Conservation (phyloP, 1,139 yeast genomes). For the Yamadazyma conglobata region DNA sequence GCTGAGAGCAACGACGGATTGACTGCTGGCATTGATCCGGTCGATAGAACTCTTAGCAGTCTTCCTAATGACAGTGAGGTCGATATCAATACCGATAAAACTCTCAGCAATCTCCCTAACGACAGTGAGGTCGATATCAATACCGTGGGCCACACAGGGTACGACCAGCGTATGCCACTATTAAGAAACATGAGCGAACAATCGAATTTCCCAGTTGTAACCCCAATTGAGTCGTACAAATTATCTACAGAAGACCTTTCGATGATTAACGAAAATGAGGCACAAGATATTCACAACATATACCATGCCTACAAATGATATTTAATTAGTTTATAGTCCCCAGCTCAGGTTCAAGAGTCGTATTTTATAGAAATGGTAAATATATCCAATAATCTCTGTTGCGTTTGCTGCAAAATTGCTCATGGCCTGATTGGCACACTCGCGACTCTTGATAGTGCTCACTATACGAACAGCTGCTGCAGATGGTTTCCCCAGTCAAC, state of each 20-base stretch:
- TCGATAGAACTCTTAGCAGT: background rate
- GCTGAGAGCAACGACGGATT: too few species aligned
- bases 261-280: constrained; percentile 15
- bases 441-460: too few species aligned
- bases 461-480: background rate
- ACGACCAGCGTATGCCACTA: constrained; percentile 32
- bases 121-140: constrained; percentile 18
- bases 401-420: too few species aligned
- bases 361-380: too few species aligned
- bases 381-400: too few species aligned
- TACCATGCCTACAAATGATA: constrained; percentile 18
- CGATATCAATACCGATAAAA: constrained; percentile 11
- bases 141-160: constrained; percentile 20
- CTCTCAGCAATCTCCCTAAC: constrained; percentile 7
- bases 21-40: too few species aligned
- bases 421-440: too few species aligned
- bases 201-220: constrained; percentile 16
- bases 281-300: constrained; percentile 16
- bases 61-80: constrained; percentile 15
- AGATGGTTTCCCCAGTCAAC: background rate
- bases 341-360: too few species aligned
- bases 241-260: constrained; percentile 19
- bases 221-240: constrained; percentile 9
- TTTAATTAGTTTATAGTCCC: too few species aligned
- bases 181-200: constrained; percentile 26